Percentiles rank a stretch among this genome's conserved stretches.
Conservation (phyloP, 2,329 filamentous ascomycete genomes). For the Verticillium zaregamsianum region DNA sequence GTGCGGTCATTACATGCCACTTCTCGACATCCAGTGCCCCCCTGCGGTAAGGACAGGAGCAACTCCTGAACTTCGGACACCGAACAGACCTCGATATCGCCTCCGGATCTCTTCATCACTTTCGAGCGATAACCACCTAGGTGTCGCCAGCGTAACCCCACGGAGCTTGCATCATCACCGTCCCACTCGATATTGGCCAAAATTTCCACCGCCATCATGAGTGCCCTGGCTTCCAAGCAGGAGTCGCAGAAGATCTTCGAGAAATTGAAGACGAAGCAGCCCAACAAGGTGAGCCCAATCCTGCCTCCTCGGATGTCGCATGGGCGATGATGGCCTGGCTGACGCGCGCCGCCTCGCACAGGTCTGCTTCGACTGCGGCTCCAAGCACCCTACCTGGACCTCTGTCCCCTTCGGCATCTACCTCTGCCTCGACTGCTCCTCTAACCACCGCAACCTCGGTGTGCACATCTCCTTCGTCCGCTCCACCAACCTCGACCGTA, state of each 20-base stretch:
- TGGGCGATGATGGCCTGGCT: neutral
- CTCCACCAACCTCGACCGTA: constrained; percentile 97
- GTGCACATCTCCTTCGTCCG: constrained; percentile 99
- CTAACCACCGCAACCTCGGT: constrained; percentile 94
- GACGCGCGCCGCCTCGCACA: constrained; percentile 28
- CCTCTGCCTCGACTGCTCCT: constrained; percentile 94
- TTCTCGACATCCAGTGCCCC: constrained; percentile 9
- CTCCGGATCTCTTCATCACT: neutral
- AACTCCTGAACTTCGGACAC: constrained; percentile 16
- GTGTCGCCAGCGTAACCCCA: neutral
- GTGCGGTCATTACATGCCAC: constrained; percentile 12
- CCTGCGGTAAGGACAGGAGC: constrained; percentile 2
- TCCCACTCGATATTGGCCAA: neutral
- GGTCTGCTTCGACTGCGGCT: constrained; percentile 97
- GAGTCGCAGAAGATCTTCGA: constrained; percentile 97
- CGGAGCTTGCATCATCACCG: neutral
- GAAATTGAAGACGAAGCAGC: constrained; percentile 89
- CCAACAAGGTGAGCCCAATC: constrained; percentile 72
- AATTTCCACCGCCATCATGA: constrained; percentile 43
- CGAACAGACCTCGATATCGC: constrained; percentile 9
- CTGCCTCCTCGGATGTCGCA: neutral
- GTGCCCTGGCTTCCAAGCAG: constrained; percentile 76
- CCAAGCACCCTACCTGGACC: constrained; percentile 98
- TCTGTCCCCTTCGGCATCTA: constrained; percentile 97
- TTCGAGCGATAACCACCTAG: neutral